Conservation (phyloP, 495 filamentous ascomycete genomes). For the Hypomontagnella monticulosa region DNA sequence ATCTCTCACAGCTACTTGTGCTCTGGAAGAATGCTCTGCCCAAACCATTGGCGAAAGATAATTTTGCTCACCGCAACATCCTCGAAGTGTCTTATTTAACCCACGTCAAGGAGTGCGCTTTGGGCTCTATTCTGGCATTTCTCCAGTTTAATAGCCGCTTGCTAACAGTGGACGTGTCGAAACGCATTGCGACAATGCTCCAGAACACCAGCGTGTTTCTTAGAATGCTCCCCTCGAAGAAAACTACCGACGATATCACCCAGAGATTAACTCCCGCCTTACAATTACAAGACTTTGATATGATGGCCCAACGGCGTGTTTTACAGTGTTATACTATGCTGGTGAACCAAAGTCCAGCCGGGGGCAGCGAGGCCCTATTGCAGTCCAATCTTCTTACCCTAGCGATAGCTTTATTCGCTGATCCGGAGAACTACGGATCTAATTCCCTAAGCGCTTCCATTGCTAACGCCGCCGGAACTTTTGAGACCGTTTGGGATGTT, state of each 20-base stretch:
- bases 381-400: constrained; percentile 95
- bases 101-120: constrained; percentile 93
- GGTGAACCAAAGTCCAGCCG: constrained; percentile 82
- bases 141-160: constrained; percentile 93
- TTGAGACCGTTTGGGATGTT: constrained; percentile 94
- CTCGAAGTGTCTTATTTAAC: constrained; percentile 92
- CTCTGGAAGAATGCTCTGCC: constrained; percentile 98
- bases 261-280: constrained; percentile 86
- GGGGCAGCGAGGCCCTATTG: constrained; percentile 81
- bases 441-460: constrained; percentile 91
- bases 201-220: constrained; percentile 93
- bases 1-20: constrained; percentile 92
- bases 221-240: constrained; percentile 81
- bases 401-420: constrained; percentile 89
- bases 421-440: constrained; percentile 86
- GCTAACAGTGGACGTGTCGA: constrained; percentile 93
- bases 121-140: constrained; percentile 90
- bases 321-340: constrained; percentile 94
- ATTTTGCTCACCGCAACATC: constrained; percentile 78
- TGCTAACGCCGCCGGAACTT: constrained; percentile 86
- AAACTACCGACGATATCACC: constrained; percentile 85
- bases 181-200: constrained; percentile 90
- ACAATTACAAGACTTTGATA: constrained; percentile 88
- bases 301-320: constrained; percentile 93
- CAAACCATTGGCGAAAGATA: constrained; percentile 91